Conservation (phyloP, 2,329 filamentous ascomycete genomes). For the Fusarium sacchari region DNA sequence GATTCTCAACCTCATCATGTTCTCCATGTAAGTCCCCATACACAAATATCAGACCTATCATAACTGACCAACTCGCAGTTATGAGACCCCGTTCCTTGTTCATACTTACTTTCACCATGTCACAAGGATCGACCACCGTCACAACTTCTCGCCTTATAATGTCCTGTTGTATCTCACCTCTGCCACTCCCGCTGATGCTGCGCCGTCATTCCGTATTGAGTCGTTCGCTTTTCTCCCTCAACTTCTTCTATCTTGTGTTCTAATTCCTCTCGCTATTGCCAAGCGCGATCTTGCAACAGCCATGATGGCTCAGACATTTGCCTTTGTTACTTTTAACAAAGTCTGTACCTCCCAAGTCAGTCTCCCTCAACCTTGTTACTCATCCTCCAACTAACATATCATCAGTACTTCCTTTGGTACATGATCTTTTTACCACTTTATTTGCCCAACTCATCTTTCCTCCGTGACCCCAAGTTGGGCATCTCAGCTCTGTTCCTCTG, state of each 20-base stretch:
- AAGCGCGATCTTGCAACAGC: conserved; percentile 83
- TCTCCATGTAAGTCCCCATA: conserved; percentile 65
- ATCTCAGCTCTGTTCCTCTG: conserved; percentile 74
- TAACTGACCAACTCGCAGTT: conserved; percentile 57
- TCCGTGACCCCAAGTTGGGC: conserved; percentile 70
- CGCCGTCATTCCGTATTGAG: conserved; percentile 66
- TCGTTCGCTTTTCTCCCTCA: conserved; percentile 91
- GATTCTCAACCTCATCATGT: conserved; percentile 82
- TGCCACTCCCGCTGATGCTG: conserved; percentile 56
- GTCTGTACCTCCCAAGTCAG: conserved; percentile 96
- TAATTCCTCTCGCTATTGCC: conserved; percentile 79
- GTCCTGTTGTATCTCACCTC: conserved; percentile 89
- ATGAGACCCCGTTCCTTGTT: conserved; percentile 82
- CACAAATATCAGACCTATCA: neutral
- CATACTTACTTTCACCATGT: conserved; percentile 96
- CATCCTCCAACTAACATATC: conserved; percentile 16
- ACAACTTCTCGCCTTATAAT: conserved; percentile 99
- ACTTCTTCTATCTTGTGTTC: conserved; percentile 78
- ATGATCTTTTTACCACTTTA: conserved; percentile 93
- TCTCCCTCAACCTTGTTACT: neutral
- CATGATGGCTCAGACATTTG: conserved; percentile 95
- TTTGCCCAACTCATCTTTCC: conserved; percentile 80
- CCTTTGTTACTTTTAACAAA: conserved; percentile 98
- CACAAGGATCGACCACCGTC: conserved; percentile 91
- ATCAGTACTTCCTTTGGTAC: conserved; percentile 97